phyloP scores from a whole-genome alignment of 768 basidiomycete species.

The Pleurotus sapidus region DNA sequence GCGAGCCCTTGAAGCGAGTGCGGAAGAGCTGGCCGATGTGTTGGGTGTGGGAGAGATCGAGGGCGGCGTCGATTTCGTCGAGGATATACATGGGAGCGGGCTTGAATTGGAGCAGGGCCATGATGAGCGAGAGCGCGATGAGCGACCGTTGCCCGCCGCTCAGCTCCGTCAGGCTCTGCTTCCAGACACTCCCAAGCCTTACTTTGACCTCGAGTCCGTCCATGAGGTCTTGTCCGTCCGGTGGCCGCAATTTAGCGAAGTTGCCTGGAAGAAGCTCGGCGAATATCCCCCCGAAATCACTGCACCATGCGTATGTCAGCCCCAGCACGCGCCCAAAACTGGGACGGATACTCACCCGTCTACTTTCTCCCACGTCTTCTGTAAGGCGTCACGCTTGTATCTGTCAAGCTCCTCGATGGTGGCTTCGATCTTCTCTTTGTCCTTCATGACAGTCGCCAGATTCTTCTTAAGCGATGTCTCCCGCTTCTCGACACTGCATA shows the following conservation, averaged over 20 bases:
- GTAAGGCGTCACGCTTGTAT: conserved; percentile 90
- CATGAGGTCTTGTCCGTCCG: conserved; percentile 91
- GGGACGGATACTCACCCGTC: conserved; percentile 59
- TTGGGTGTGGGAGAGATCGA: conserved; percentile 94
- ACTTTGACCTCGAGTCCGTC: conserved; percentile 98
- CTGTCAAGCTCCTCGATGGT: conserved; percentile 92
- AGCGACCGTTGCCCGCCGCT: conserved; percentile 98
- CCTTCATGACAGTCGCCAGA: conserved; percentile 82
- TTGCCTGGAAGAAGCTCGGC: conserved; percentile 94
- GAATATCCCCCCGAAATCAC: conserved; percentile 96
- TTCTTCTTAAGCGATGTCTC: conserved; percentile 86
- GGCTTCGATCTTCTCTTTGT: conserved; percentile 92
- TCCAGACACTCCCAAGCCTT: conserved; percentile 92
- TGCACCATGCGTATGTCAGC: conserved; percentile 24
- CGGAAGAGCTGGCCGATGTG: conserved; percentile 98
- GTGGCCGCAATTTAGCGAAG: conserved; percentile 91
- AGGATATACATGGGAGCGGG: conserved; percentile 99
- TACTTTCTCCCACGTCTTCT: conserved; percentile 96
- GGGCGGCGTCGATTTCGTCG: conserved; percentile 97
- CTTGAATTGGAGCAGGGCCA: conserved; percentile 99
- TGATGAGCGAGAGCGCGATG: conserved; percentile 96
- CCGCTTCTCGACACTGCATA: conserved; percentile 84
- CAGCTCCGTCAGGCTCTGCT: conserved; percentile 93
- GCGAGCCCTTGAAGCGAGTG: conserved; percentile 94
- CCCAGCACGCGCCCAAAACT: background rate